A percentile compares a stretch with the other conserved stretches of the same genome.
Evolutionary conservation across 495 filamentous ascomycete species (phyloP).

Genomic region (Geoglossum glabrum): DNA sequence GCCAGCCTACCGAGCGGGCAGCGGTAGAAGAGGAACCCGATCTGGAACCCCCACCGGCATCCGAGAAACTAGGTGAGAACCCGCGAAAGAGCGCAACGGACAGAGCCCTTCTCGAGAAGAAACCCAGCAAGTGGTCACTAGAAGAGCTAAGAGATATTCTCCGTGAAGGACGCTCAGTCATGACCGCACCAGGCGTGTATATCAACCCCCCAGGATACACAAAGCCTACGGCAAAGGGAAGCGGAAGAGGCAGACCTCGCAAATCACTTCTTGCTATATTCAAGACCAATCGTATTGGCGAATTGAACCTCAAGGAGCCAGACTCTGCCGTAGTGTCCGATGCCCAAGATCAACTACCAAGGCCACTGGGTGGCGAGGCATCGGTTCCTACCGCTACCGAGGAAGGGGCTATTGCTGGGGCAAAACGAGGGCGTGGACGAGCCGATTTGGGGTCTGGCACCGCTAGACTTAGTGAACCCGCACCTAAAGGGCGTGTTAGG

Average conservation of each 20-base stretch:
- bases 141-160: constrained; percentile 5
- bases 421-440: background rate
- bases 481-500: background rate
- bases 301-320: background rate
- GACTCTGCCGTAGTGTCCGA: background rate
- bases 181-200: constrained; percentile 24
- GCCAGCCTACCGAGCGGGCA: background rate
- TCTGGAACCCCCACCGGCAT: background rate
- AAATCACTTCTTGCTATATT: constrained; percentile 30
- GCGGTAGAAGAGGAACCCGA: background rate
- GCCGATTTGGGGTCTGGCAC: background rate
- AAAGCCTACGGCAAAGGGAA: constrained; percentile 22
- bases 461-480: background rate
- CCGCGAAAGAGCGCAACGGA: background rate
- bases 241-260: constrained; percentile 32
- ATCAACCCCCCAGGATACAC: constrained; percentile 27
- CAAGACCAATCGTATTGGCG: constrained; percentile 19
- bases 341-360: background rate
- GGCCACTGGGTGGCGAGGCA: background rate
- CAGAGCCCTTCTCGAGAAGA: background rate
- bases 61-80: no score
- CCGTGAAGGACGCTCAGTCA: background rate
- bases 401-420: background rate
- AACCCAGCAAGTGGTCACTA: background rate
- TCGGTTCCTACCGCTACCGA: background rate